A percentile compares a stretch with the other conserved stretches of the same genome.
These are phyloP conservation scores for Fulvia fulva DNA, from an alignment of 2,329 filamentous ascomycete species.

Conservation along the genomic window DNA sequence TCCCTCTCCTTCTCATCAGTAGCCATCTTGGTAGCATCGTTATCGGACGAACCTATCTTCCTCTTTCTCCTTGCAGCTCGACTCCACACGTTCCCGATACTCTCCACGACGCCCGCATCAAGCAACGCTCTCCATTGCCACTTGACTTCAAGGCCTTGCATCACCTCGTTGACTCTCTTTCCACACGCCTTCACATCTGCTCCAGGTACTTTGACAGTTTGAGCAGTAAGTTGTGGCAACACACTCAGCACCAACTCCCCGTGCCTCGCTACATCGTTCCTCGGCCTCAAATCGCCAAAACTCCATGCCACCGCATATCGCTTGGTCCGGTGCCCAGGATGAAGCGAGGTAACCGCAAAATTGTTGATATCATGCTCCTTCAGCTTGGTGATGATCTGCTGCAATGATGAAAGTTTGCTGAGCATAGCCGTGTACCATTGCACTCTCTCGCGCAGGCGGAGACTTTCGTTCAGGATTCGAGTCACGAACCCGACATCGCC, in stretches of 20 bases:
- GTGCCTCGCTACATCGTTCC: slow-evolving; percentile 37
- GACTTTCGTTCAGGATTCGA: slow-evolving; percentile 67
- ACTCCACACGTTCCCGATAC: slow-evolving; percentile 73
- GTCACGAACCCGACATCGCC: slow-evolving; percentile 74
- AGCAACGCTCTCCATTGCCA: slow-evolving; percentile 61
- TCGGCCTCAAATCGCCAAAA: slow-evolving; percentile 64
- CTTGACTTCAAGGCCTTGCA: slow-evolving; percentile 55
- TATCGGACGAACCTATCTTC: slow-evolving; percentile 29
- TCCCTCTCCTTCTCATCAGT: slow-evolving; percentile 12
- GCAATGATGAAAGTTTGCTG: slow-evolving; percentile 69
- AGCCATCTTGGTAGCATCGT: slow-evolving; percentile 15
- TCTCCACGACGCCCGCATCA: slow-evolving; percentile 58
- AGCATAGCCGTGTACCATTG: slow-evolving; percentile 92
- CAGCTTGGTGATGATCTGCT: slow-evolving; percentile 57
- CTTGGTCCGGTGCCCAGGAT: slow-evolving; percentile 72
- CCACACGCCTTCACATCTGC: slow-evolving; percentile 31
- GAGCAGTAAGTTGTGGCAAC: slow-evolving; percentile 47
- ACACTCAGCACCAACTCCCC: slow-evolving; percentile 28
- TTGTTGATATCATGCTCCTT: slow-evolving; percentile 62
- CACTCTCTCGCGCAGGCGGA: slow-evolving; percentile 56
- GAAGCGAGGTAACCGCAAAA: slow-evolving; percentile 75
- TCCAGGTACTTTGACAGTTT: slow-evolving; percentile 39
- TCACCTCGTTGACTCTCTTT: slow-evolving; percentile 43
- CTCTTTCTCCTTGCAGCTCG: slow-evolving; percentile 65
- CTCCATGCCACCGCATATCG: slow-evolving; percentile 91